Percentiles rank a stretch among this genome's conserved stretches.
Evolutionary conservation across 306 rosid genomes (phyloP).

Genomic region (Astragalus membranaceus): DNA sequence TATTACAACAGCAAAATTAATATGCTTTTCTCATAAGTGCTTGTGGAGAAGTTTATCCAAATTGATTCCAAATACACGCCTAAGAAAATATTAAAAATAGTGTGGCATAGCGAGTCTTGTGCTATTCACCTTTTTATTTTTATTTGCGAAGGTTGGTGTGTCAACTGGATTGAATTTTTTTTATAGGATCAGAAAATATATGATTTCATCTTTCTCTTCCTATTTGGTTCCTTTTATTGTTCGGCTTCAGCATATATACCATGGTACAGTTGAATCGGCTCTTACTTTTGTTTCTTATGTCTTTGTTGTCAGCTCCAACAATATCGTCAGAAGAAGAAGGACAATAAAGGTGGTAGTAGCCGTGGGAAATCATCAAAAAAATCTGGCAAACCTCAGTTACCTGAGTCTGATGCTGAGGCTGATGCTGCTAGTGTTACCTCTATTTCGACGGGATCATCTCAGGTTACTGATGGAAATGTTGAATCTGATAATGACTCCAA

Average conservation of each 20-base stretch:
- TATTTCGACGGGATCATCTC: conserved; percentile 26
- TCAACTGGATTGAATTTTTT: not conserved
- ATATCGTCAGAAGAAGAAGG: conserved; percentile 81
- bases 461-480: conserved; percentile 38
- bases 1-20: not conserved
- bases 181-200: not conserved
- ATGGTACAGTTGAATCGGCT: conserved; percentile 8
- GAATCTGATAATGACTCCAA: conserved; percentile 30
- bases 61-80: not conserved
- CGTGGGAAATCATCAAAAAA: conserved; percentile 65
- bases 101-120: not conserved
- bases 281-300: conserved; percentile 16
- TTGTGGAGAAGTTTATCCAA: not conserved
- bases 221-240: not conserved
- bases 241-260: not conserved
- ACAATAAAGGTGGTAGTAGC: conserved; percentile 63
- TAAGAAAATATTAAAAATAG: not conserved
- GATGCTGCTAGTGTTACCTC: conserved; percentile 32
- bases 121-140: not conserved
- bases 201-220: not conserved
- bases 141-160: not conserved
- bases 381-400: conserved; percentile 41
- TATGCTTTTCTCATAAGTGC: not conserved
- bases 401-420: conserved; percentile 47
- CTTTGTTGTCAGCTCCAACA: conserved; percentile 67